Evolutionary conservation across 805 yeast species (phyloP), one percentile per base, ranked within the genome.

Genomic region (Blastobotrys terrestris): DNA sequence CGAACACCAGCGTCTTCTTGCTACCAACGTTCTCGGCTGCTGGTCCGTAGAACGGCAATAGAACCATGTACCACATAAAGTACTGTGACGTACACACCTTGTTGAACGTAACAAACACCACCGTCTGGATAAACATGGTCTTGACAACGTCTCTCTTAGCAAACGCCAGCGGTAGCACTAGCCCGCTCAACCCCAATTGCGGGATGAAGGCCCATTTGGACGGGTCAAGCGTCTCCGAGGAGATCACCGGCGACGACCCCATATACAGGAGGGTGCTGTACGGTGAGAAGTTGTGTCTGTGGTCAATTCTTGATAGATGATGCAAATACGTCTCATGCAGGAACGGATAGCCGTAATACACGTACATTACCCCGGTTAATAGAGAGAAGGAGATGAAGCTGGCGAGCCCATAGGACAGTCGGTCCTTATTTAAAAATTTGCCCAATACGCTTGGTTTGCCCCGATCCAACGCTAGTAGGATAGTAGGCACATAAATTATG

Each of bases 51-150:
- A 87, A 79, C 1, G 99, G 98, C 44, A 92, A 67, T 58, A 91
- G 80, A 13, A 90, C 86, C 60, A 94, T 70, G 63, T 85, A 94
- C 99, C 99, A 94, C 56, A 92, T 80, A 68, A 94, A 94, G 69
- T 94, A 94, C 71, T 94, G 99, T 0, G 97, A 88, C 0, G 99
- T 94, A 62, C 89, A 83, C 19, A 86, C 94, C 68, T 86, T 86
- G 70, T 86, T 86, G 68, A 79, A 85, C 1, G 87, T 73, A 15
- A 86, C 90, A 68, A 86, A 87, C n/a, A 82, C 74, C 61, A 85
- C 78, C 0, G 95, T 86, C 65, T 87, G 94, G 11, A 90, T 71
- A 56, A 92, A 91, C 56, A 85, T 63, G 2, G 85, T 75, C 46
- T 77, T 72, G 18, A 77, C 64, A 3, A 83, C 58, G 48, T 76